These are phyloP conservation scores for Vanderwaltozyma verrucispora DNA, from an alignment of 805 yeast genomes.

Conservation along the genomic window DNA sequence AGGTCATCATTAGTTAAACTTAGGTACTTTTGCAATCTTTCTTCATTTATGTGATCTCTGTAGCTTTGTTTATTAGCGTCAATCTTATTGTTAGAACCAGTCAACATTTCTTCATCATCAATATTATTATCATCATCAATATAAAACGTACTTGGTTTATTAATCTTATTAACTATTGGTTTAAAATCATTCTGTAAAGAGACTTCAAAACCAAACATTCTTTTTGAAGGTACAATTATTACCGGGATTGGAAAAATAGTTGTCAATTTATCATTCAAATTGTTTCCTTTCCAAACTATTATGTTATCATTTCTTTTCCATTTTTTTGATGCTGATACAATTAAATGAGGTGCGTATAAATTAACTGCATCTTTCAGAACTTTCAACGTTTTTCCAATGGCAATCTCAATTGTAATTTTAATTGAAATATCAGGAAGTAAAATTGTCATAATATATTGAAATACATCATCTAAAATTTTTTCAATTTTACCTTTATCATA, in stretches of 20 bases:
- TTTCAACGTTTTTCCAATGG: slow-evolving; percentile 19
- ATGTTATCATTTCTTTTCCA: slow-evolving; percentile 17
- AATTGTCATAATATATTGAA: slow-evolving; percentile 15
- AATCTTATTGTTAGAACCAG: too few relatives aligned
- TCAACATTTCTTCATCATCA: neutral
- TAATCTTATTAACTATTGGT: neutral
- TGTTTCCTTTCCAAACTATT: slow-evolving; percentile 19
- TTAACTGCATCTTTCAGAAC: slow-evolving; percentile 22
- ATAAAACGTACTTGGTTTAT: too few relatives aligned
- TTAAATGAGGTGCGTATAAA: slow-evolving; percentile 26
- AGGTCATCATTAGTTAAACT: neutral
- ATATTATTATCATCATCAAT: neutral
- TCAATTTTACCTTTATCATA: slow-evolving; percentile 19
- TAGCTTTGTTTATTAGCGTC: too few relatives aligned
- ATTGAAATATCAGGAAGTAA: slow-evolving; percentile 11
- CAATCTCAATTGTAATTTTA: slow-evolving; percentile 28
- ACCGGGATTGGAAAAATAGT: slow-evolving; percentile 24
- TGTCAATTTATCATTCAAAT: slow-evolving; percentile 18
- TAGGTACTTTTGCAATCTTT: neutral
- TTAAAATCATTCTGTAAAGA: slow-evolving; percentile 8
- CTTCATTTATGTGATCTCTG: neutral
- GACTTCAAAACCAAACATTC: slow-evolving; percentile 21
- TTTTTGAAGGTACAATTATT: slow-evolving; percentile 21
- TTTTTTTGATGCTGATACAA: slow-evolving; percentile 18
- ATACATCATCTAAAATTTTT: slow-evolving; percentile 15